phyloP scores from a whole-genome alignment of 2,329 filamentous ascomycete genomes.

The Nemania serpens region DNA sequence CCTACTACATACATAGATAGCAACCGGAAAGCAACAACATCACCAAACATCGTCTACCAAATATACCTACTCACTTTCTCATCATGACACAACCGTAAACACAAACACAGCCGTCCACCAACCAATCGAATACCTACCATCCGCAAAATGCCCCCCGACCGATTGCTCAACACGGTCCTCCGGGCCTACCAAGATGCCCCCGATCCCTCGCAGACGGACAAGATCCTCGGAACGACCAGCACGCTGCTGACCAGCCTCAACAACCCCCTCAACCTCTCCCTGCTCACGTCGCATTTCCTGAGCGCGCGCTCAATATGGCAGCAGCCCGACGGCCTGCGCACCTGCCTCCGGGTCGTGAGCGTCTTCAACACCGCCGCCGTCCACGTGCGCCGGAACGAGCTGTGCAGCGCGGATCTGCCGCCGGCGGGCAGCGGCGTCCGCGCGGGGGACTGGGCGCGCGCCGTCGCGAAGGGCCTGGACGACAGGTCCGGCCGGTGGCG shows the following conservation, averaged over 20 bases:
- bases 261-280: constrained; percentile 75
- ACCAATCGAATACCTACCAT: neutral
- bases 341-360: constrained; percentile 68
- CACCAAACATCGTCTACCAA: neutral
- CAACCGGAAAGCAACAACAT: too few species aligned
- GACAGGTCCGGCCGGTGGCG: constrained; percentile 73
- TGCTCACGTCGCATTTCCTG: constrained; percentile 74
- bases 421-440: constrained; percentile 49
- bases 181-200: constrained; percentile 61
- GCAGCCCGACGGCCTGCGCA: constrained; percentile 62
- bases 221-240: constrained; percentile 68
- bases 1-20: too few species aligned
- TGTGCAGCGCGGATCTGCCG: constrained; percentile 43
- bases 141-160: constrained; percentile 65
- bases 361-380: constrained; percentile 71
- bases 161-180: constrained; percentile 68
- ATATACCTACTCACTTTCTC: neutral
- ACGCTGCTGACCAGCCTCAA: constrained; percentile 70
- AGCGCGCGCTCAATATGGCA: constrained; percentile 74
- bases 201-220: constrained; percentile 55
- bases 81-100: constrained; percentile 15
- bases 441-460: constrained; percentile 60
- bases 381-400: constrained; percentile 56
- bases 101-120: neutral
- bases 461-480: constrained; percentile 62